Evolutionary conservation across 805 yeast species (phyloP).

Genomic region (Brettanomyces naardenensis): DNA sequence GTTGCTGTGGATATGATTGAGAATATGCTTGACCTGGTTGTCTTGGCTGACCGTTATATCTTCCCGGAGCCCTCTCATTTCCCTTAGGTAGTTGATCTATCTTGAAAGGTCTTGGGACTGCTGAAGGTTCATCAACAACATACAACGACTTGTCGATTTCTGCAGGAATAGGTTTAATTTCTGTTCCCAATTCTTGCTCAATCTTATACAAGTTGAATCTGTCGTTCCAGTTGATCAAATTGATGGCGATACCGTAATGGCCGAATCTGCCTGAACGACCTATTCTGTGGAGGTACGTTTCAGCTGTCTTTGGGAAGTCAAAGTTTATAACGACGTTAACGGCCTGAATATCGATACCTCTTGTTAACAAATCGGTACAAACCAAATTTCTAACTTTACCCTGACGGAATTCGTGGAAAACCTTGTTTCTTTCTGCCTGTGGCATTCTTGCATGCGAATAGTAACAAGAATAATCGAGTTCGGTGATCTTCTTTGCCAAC

Average conservation of each 20-base stretch:
- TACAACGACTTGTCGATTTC: conserved; percentile 82
- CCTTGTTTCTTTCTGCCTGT: conserved; percentile 93
- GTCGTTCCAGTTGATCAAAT: conserved; percentile 94
- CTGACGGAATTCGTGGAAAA: conserved; percentile 97
- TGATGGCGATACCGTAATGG: conserved; percentile 95
- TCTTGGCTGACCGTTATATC: conserved; percentile 23
- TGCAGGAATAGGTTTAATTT: conserved; percentile 95
- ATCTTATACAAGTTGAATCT: conserved; percentile 88
- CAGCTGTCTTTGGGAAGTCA: conserved; percentile 97
- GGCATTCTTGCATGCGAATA: conserved; percentile 98
- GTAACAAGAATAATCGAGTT: conserved; percentile 92
- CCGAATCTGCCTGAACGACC: conserved; percentile 99
- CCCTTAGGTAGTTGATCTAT: conserved; percentile 40
- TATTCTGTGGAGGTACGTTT: conserved; percentile 94
- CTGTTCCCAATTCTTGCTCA: conserved; percentile 96
- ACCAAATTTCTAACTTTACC: conserved; percentile 96
- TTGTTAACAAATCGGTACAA: conserved; percentile 90
- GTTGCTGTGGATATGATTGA: conserved; percentile 8
- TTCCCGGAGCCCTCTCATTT: conserved; percentile 20
- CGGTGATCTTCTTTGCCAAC: conserved; percentile 92
- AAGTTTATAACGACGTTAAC: conserved; percentile 97
- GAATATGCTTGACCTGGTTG: conserved; percentile 22
- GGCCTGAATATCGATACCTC: conserved; percentile 99
- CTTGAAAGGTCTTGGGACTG: conserved; percentile 86
- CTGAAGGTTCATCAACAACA: conserved; percentile 69